Evolutionary conservation across 1,284 basidiomycete species (phyloP), one percentile per base, ranked within the genome.

Genomic region (Heterobasidion occidentale): DNA sequence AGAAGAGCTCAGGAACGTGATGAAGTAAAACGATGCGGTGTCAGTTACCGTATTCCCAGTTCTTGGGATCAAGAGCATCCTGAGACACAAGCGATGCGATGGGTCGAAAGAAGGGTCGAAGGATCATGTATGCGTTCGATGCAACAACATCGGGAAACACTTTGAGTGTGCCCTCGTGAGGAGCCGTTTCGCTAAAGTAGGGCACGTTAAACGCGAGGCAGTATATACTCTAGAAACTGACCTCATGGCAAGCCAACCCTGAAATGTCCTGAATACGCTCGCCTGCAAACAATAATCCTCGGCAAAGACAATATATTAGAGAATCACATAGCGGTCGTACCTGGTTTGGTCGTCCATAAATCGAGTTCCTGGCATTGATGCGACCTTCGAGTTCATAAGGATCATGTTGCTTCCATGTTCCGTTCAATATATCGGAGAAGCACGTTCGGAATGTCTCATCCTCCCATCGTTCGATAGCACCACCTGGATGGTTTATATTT

Each of bases 391-490:
- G 70, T 44, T 82, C 81, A 62, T 84, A 90, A 2, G 88, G 81
- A 68, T 92, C 84, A 65, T 91, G 85, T 35, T 77, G 71, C 27
- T 77, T 72, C 86, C 89, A 92, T 38, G 83, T 71, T 0, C 88
- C 88, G 14, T 69, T 66, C 15, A 94, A 71, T 56, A 94, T 90
- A 52, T 81, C 75, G 2, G 70, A 69, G 66, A 87, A 93, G 61
- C 82, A 86, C 2, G 71, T 74, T 38, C 88, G 76, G 71, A 92
- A 90, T 1, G 67, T 70, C 5, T 77, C 70, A 64, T 94, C 90
- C 67, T 94, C 90, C 92, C 92, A 94, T 27, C 90, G 76, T 70
- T 95, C 92, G 34, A 94, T 85, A 0, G 80, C 72, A 1, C 90
- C 92, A 11, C 92, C 83, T 85, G 58, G 4, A 20, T 15, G 44